Percentiles rank a stretch among this genome's conserved stretches.
Evolutionary conservation across 768 basidiomycete genomes (phyloP).

Genomic region (Hypholoma fasciculare): DNA sequence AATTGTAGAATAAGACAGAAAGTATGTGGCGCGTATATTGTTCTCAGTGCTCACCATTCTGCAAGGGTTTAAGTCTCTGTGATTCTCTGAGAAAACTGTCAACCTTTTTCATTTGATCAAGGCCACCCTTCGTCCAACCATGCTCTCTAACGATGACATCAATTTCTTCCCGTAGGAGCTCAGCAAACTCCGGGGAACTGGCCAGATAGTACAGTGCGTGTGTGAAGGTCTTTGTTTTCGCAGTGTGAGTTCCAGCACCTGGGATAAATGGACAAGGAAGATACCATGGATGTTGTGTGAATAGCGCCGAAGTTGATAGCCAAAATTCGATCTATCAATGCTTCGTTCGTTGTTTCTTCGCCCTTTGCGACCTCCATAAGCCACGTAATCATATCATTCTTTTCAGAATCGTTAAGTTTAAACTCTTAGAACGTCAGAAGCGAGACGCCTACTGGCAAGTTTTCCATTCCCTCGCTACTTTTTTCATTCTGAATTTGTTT

Average conservation of each 20-base stretch:
- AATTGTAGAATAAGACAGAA: background rate
- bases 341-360: constrained; percentile 20
- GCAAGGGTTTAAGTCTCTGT: constrained; percentile 29
- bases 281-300: constrained; percentile 41
- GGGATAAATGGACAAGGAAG: background rate
- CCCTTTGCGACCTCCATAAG: constrained; percentile 24
- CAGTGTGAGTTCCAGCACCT: background rate
- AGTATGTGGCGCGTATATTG: background rate
- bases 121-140: constrained; percentile 41
- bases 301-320: constrained; percentile 39
- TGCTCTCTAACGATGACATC: constrained; percentile 25
- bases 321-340: constrained; percentile 30
- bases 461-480: background rate
- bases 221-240: constrained; percentile 20
- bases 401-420: background rate
- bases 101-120: constrained; percentile 37
- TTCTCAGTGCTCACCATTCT: constrained; percentile 13
- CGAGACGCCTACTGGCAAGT: constrained; percentile 1
- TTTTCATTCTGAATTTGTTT: constrained; percentile 2
- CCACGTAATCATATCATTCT: constrained; percentile 24
- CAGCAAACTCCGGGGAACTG: constrained; percentile 20
- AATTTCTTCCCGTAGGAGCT: constrained; percentile 22
- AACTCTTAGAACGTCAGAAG: background rate
- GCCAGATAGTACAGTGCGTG: constrained; percentile 30
- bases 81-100: constrained; percentile 49